Base-by-base conservation (phyloP, 371 early-diverging fungal genomes). In the Cladochytrium tenue region DNA sequence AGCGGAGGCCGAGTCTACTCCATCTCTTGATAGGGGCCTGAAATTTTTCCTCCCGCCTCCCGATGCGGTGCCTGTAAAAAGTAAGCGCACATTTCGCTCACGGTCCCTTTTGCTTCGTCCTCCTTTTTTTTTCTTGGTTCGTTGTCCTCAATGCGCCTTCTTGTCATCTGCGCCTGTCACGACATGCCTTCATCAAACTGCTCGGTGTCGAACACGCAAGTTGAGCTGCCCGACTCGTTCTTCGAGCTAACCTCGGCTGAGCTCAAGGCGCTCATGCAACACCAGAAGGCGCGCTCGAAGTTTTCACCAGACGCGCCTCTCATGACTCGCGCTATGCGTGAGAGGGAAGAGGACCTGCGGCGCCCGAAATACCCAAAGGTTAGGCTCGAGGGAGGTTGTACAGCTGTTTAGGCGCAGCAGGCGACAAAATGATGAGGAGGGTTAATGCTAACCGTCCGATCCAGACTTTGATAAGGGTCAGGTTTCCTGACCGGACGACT, bases 221-320 rank as follows among this genome's bases (percentile, higher is more conserved):
- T 84, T 33, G 79, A 77, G 13, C 69, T 86, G 17, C 88, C 88
- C 2, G 85, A 84, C 53, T 81, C 86, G 52, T 89, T 88, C 67
- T 89, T 79, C 75, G 72, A 81, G 32, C 66, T 81, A 0, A 56
- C 77, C 1, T 32, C 73, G 4, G 66, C 71, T 28, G 89, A 88
- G 57, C 66, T 85, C 53, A 72, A 76, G 51, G 43, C 73, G 7
- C 26, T 82, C 32, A 36, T 85, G 26, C 64, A 58, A 20, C 56
- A 64, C n/a, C 69, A 74, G 36, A 68, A 68, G 20, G 35, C 60
- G 2, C 77, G 73, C 20, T 58, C 68, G n/a, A 62, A 66, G 2
- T 66, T 60, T 33, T 32, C 65, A 13, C 77, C 75, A 36, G 72
- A 81, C 32, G 76, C 76, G 23, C 83, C 84, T 3, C 76, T 88